These are phyloP conservation scores for Crepidotus variabilis DNA, from an alignment of 768 basidiomycete genomes.

Conservation along the genomic window DNA sequence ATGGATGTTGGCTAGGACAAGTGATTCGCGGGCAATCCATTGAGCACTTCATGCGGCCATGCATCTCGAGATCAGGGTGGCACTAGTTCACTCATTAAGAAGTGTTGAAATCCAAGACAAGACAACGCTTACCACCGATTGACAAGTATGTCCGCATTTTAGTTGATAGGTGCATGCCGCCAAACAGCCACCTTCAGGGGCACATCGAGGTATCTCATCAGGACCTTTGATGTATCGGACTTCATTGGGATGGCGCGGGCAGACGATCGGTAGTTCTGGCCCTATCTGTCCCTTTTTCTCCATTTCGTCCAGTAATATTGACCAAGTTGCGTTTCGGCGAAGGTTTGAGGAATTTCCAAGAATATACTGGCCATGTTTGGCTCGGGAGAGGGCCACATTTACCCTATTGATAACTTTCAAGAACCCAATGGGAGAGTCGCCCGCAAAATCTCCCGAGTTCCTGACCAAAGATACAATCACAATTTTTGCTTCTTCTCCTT, in stretches of 20 bases:
- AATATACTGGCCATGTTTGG: conserved; percentile 70
- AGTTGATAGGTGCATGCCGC: conserved; percentile 50
- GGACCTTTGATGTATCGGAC: conserved; percentile 42
- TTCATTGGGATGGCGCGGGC: conserved; percentile 49
- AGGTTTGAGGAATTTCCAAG: conserved; percentile 63
- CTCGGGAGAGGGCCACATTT: conserved; percentile 57
- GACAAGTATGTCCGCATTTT: conserved; percentile 63
- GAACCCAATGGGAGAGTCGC: conserved; percentile 53
- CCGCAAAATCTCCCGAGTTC: conserved; percentile 36
- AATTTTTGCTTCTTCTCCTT: conserved; percentile 64
- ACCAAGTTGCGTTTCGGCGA: conserved; percentile 54
- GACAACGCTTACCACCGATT: conserved; percentile 42
- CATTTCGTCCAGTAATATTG: conserved; percentile 49
- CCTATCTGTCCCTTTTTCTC: conserved; percentile 45
- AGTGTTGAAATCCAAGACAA: neutral
- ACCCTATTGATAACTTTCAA: conserved; percentile 46
- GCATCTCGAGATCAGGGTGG: conserved; percentile 58
- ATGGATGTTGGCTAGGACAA: conserved; percentile 57
- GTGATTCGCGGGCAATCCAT: conserved; percentile 43
- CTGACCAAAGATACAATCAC: conserved; percentile 70
- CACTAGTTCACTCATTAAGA: conserved; percentile 33
- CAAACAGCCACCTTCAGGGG: conserved; percentile 69
- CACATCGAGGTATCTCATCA: conserved; percentile 42
- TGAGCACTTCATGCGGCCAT: conserved; percentile 42
- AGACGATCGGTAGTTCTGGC: conserved; percentile 51